These are phyloP conservation scores for Vachellia collinsii DNA, from an alignment of 306 rosid genomes.

Conservation along the genomic window DNA sequence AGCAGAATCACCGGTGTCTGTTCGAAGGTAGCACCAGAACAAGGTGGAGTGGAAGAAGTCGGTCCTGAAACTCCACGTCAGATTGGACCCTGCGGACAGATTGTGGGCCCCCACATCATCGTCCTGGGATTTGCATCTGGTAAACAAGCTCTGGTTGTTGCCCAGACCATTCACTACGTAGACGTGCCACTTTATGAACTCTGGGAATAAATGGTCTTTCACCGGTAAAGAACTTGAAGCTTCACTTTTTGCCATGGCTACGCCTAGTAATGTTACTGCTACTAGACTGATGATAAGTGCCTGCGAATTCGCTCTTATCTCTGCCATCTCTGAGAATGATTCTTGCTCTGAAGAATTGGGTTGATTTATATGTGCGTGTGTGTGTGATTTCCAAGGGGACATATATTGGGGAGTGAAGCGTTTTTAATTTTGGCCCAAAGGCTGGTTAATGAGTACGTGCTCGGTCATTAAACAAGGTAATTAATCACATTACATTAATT, in stretches of 20 bases:
- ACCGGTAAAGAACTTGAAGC: constrained; percentile 10
- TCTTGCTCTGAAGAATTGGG: not conserved
- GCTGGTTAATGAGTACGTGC: not conserved
- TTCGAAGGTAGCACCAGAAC: constrained; percentile 44
- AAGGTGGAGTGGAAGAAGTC: constrained; percentile 44
- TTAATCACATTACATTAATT: constrained; percentile 11
- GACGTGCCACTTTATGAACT: constrained; percentile 51
- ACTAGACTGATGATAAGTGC: not conserved
- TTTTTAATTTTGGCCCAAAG: not conserved
- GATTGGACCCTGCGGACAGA: constrained; percentile 38
- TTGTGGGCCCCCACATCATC: constrained; percentile 33
- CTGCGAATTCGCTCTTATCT: not conserved
- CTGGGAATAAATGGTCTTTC: constrained; percentile 35
- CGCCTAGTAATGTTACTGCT: not conserved
- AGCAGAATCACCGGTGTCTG: constrained; percentile 24
- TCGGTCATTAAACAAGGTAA: constrained; percentile 6
- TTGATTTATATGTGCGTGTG: not conserved
- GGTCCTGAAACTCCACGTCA: constrained; percentile 50
- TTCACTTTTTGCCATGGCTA: not conserved
- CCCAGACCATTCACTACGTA: constrained; percentile 39
- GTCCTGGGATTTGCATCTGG: constrained; percentile 46
- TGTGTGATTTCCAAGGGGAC: constrained; percentile 4
- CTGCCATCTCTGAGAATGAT: constrained; percentile 15
- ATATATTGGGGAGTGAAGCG: not conserved
- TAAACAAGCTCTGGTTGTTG: constrained; percentile 31